These are phyloP conservation scores for Dendrocalamus sinicus DNA, from an alignment of 176 grass and related monocot species.

Conservation along the genomic window DNA sequence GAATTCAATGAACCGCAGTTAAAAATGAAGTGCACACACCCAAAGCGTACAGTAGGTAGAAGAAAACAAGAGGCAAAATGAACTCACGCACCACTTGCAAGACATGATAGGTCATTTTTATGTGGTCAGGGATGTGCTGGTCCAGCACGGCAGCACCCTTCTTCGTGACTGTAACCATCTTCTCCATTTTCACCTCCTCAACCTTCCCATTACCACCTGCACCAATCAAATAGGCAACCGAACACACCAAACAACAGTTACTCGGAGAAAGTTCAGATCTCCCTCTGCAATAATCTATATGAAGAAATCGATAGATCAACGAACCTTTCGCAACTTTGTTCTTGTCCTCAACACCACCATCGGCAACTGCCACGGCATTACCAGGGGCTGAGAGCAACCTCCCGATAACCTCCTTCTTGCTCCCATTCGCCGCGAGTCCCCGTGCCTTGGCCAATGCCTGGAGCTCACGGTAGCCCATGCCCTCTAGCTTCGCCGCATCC, in stretches of 20 bases:
- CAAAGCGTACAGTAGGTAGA: background rate
- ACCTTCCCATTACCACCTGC: slow-evolving; percentile 49
- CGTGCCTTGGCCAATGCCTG: slow-evolving; percentile 59
- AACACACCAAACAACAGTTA: background rate
- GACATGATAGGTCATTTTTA: slow-evolving; percentile 83
- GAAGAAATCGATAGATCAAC: slow-evolving; percentile 22
- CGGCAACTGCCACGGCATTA: slow-evolving; percentile 15
- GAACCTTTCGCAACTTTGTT: slow-evolving; percentile 40
- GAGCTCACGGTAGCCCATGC: slow-evolving; percentile 65
- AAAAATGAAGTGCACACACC: slow-evolving; percentile 18
- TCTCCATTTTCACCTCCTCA: slow-evolving; percentile 71
- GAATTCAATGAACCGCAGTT: background rate
- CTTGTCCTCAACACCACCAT: slow-evolving; percentile 44
- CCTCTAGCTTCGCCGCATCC: slow-evolving; percentile 55
- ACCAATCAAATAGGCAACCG: background rate
- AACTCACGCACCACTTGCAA: slow-evolving; percentile 69
- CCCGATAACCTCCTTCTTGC: slow-evolving; percentile 62
- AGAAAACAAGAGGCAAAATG: slow-evolving; percentile 9
- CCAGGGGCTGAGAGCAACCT: slow-evolving; percentile 52
- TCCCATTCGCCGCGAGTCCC: slow-evolving; percentile 56
- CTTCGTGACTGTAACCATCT: slow-evolving; percentile 77
- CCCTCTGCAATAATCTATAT: background rate
- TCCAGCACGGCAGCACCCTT: slow-evolving; percentile 87
- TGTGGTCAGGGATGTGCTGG: slow-evolving; percentile 68
- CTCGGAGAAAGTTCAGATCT: slow-evolving; percentile 28